A percentile compares a stretch with the other conserved stretches of the same genome.
Evolutionary conservation across 441 rosid species (phyloP).

Genomic region (Brassica hybrid): DNA sequence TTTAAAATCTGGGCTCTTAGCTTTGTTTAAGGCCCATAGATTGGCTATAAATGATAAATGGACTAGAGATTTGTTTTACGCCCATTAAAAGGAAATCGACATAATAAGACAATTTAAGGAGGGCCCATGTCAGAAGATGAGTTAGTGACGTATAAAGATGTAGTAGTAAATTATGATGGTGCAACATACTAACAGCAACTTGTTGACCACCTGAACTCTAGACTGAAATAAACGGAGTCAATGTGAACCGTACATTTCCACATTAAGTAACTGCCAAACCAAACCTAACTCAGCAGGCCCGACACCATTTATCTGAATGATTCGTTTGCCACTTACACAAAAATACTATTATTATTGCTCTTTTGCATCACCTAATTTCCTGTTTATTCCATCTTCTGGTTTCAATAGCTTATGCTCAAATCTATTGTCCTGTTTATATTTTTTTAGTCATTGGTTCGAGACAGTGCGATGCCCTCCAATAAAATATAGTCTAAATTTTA

Average conservation of each 20-base stretch:
- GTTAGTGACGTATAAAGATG: background rate
- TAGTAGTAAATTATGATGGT: background rate
- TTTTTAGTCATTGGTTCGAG: conserved; percentile 10
- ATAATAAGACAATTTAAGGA: background rate
- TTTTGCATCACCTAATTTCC: background rate
- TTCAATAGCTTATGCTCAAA: background rate
- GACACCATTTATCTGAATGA: background rate
- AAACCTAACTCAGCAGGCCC: background rate
- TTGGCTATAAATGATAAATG: background rate
- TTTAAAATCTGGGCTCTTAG: background rate
- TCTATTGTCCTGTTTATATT: background rate
- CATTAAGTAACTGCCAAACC: background rate
- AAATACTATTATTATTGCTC: background rate
- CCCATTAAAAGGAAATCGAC: background rate
- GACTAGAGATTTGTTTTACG: background rate
- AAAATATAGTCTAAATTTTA: background rate
- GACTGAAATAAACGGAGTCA: too few species aligned
- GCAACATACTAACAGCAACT: background rate
- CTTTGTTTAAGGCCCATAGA: background rate
- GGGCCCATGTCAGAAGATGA: background rate
- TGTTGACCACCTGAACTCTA: too few species aligned
- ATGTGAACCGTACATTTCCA: too few species aligned
- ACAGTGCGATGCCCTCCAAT: background rate
- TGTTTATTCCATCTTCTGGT: conserved; percentile 8
- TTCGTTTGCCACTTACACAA: background rate